These are phyloP conservation scores for Penicillium sclerotigenum DNA, from an alignment of 2,329 filamentous ascomycete genomes.

Conservation along the genomic window DNA sequence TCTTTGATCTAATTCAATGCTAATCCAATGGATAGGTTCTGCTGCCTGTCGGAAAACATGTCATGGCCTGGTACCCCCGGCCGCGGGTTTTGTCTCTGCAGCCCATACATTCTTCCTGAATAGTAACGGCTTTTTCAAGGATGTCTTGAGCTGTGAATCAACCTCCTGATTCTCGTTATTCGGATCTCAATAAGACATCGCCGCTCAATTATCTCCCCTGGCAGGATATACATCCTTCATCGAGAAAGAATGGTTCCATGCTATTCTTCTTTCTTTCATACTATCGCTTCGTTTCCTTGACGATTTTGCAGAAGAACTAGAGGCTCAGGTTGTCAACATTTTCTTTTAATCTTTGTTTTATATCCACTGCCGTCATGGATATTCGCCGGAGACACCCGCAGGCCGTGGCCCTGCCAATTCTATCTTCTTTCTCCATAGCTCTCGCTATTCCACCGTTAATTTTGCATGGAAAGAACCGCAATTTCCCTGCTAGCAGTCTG, in stretches of 20 bases:
- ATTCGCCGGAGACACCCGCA: slow-evolving; percentile 22
- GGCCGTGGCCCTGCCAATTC: slow-evolving; percentile 46
- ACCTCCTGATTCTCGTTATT: slow-evolving; percentile 8
- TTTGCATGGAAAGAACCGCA: slow-evolving; percentile 60
- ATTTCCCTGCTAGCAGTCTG: slow-evolving; percentile 58
- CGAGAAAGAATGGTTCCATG: background rate
- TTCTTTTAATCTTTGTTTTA: background rate
- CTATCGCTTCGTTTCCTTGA: background rate
- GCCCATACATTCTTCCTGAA: slow-evolving; percentile 6
- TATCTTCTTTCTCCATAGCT: slow-evolving; percentile 51
- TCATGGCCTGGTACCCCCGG: background rate
- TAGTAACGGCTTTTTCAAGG: background rate
- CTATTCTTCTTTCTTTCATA: background rate
- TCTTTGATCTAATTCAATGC: background rate
- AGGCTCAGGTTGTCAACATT: background rate
- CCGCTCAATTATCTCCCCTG: background rate
- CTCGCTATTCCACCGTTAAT: slow-evolving; percentile 56
- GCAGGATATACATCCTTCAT: background rate
- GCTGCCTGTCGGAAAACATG: background rate
- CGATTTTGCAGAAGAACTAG: background rate
- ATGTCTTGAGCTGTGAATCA: slow-evolving; percentile 7
- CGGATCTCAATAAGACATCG: slow-evolving; percentile 2
- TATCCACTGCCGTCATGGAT: slow-evolving; percentile 4
- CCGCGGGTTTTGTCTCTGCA: slow-evolving; percentile 7
- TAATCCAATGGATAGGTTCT: slow-evolving; percentile 5